Evolutionary conservation across 2,329 filamentous ascomycete genomes (phyloP), one percentile per base, ranked within the genome.

Genomic region (Rhinocladiella similis): DNA sequence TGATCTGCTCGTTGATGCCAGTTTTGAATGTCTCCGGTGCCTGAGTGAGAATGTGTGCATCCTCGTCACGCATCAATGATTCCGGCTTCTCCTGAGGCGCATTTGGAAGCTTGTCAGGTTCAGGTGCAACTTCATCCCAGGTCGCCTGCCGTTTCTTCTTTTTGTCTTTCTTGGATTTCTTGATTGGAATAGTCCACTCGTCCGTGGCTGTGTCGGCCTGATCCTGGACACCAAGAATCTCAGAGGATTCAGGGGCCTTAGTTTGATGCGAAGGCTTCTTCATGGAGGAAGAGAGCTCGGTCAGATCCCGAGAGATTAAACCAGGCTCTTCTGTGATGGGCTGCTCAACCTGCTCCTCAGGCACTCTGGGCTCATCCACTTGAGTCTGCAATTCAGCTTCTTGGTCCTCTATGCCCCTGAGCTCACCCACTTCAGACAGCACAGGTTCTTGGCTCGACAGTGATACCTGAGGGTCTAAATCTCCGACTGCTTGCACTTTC

Each of bases 101-200:
- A 45, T 20, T 16, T 12, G 2, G 43, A 5, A 35, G 9, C 5
- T 53, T 45, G 42, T 22, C 9, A 12, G 14, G 16, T 18, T 49
- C n/a, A 4, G 16, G 2, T 2, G 19, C 5, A 13, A 13, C 18
- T 22, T 50, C 35, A 25, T 54, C 53, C 5, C 42, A 47, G 1
- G 47, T 47, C 12, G 50, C 16, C 36, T 53, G 50, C 20, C 45
- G 49, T 29, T 60, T 56, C 33, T 49, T 55, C 35, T 59, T 56
- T 36, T 55, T 63, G 29, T 58, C 57, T 51, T 65, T 68, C 35
- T 61, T 60, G 9, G 69, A 66, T 57, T 73, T 74, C 56, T 70
- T 70, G 22, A 62, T 63, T 4, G 59, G 54, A 19, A 59, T 56
- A 39, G 63, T 64, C 55, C 53, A 56, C 57, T 60, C 53, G 12